Conservation (phyloP, 2,329 filamentous ascomycete genomes). For the Pseudogymnoascus sp. region DNA sequence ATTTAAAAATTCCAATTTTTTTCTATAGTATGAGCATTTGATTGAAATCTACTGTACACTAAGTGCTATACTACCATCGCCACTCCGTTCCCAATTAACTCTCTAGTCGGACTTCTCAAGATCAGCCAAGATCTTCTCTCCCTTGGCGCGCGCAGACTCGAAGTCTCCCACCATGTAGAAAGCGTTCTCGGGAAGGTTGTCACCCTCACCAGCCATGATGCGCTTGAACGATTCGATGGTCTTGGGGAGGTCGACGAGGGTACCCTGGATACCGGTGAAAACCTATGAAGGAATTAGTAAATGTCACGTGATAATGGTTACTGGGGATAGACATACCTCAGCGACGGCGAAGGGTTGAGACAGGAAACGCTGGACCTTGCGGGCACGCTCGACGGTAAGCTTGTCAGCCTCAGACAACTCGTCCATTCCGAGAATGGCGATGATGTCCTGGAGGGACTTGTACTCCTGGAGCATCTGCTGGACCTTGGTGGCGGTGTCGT, state of each 20-base stretch:
- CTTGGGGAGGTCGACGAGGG: constrained; percentile 96
- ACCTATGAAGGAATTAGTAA: constrained; percentile 32
- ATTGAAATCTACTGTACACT: constrained; percentile 9
- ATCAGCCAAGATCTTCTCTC: constrained; percentile 99
- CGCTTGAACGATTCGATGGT: constrained; percentile 97
- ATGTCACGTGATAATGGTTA: neutral
- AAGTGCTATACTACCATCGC: constrained; percentile 9
- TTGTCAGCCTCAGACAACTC: constrained; percentile 98
- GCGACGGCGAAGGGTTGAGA: constrained; percentile 94
- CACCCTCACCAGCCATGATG: constrained; percentile 83
- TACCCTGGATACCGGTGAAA: constrained; percentile 91
- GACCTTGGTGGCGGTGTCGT: constrained; percentile 85
- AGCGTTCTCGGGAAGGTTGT: constrained; percentile 86
- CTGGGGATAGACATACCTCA: constrained; percentile 27
- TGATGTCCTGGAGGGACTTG: constrained; percentile 99
- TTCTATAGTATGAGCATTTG: constrained; percentile 9
- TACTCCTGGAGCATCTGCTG: constrained; percentile 99
- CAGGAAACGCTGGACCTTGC: constrained; percentile 99
- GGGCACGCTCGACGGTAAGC: constrained; percentile 99
- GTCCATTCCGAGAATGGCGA: constrained; percentile 99
- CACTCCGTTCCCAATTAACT: constrained; percentile 8
- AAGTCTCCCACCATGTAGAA: constrained; percentile 97
- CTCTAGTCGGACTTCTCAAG: constrained; percentile 49
- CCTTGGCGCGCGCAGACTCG: constrained; percentile 86
- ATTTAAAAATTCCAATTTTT: constrained; percentile 6